A percentile compares a stretch with the other conserved stretches of the same genome.
phyloP scores from a whole-genome alignment of 2,329 filamentous ascomycete species.

The Penicillium sclerotigenum region DNA sequence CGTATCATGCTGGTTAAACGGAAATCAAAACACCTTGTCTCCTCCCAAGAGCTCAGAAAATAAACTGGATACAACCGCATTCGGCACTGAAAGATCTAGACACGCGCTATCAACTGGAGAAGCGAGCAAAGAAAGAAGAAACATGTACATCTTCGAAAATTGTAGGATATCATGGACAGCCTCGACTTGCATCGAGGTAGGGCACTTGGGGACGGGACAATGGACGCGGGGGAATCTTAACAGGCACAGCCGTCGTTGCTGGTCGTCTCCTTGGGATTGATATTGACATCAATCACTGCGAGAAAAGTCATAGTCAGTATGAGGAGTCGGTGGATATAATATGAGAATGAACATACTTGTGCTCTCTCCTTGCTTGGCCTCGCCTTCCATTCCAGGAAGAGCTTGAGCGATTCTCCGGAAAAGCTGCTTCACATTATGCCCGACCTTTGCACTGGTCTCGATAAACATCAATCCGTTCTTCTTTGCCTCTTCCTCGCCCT shows the following conservation, averaged over 20 bases:
- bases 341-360: constrained; percentile 63
- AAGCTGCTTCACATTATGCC: constrained; percentile 95
- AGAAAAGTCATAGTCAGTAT: constrained; percentile 24
- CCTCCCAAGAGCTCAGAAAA: constrained; percentile 16
- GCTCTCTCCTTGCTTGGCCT: constrained; percentile 70
- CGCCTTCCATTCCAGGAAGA: constrained; percentile 93
- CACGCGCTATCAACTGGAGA: constrained; percentile 34
- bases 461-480: constrained; percentile 99
- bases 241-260: constrained; percentile 72
- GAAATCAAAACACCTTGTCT: constrained; percentile 21
- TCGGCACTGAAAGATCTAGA: constrained; percentile 23
- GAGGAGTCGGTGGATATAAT: not conserved
- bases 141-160: constrained; percentile 41
- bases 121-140: constrained; percentile 24
- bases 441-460: constrained; percentile 95
- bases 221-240: constrained; percentile 36
- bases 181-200: constrained; percentile 29
- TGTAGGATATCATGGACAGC: constrained; percentile 37
- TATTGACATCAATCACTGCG: constrained; percentile 92
- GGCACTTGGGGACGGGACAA: constrained; percentile 9
- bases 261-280: constrained; percentile 64
- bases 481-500: constrained; percentile 97
- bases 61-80: constrained; percentile 14
- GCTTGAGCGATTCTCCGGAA: constrained; percentile 99
- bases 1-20: constrained; percentile 21